Conservation (phyloP, 2,329 filamentous ascomycete species). For the Phaeomoniella chlamydospora region DNA sequence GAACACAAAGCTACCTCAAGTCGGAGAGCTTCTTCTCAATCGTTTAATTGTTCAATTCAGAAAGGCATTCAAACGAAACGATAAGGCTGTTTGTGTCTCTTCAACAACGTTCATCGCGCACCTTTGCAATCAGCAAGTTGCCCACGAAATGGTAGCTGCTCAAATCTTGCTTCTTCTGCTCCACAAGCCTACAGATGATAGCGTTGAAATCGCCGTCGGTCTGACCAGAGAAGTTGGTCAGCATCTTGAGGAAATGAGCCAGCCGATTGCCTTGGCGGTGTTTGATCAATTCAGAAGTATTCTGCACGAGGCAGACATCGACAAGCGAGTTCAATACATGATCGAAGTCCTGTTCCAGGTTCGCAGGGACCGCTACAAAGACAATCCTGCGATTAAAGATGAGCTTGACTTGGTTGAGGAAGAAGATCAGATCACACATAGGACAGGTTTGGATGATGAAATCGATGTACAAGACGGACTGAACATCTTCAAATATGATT, state of each 20-base stretch:
- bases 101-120: constrained; percentile 93
- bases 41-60: constrained; percentile 82
- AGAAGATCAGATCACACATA: constrained; percentile 94
- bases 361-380: constrained; percentile 90
- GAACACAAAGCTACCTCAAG: constrained; percentile 91
- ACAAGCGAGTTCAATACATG: constrained; percentile 98
- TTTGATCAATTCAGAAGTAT: constrained; percentile 96
- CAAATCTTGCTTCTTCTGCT: constrained; percentile 86
- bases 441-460: constrained; percentile 66
- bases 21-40: constrained; percentile 79
- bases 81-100: constrained; percentile 88
- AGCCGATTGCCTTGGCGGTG: constrained; percentile 71
- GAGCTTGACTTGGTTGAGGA: constrained; percentile 93
- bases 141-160: constrained; percentile 82
- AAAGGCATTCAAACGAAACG: constrained; percentile 90
- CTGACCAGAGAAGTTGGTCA: constrained; percentile 87
- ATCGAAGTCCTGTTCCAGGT: constrained; percentile 96
- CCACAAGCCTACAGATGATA: constrained; percentile 92
- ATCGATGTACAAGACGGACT: constrained; percentile 74
- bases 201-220: constrained; percentile 91
- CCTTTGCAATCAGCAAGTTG: constrained; percentile 89
- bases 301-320: constrained; percentile 89
- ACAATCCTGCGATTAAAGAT: constrained; percentile 78
- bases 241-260: constrained; percentile 90
- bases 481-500: constrained; percentile 91